These are phyloP conservation scores for Lepiota subincarnata DNA, from an alignment of 768 basidiomycete species.

Conservation along the genomic window DNA sequence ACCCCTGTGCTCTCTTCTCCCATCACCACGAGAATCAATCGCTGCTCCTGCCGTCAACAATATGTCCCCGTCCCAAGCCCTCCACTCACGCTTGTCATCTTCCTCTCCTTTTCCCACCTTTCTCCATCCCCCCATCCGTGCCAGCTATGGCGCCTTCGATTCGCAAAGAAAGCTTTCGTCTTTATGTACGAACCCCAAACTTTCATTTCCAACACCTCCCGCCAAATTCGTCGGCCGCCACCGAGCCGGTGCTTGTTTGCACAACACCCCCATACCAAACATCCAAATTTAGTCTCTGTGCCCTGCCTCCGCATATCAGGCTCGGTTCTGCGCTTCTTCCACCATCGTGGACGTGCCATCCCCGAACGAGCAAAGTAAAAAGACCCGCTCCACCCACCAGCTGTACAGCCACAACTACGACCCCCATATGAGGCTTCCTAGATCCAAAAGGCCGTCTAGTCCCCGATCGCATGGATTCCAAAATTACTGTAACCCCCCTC, in stretches of 20 bases:
- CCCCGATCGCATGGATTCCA: too few species aligned
- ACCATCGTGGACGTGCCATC: too few species aligned
- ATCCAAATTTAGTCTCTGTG: slow-evolving; percentile 1
- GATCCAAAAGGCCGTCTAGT: too few species aligned
- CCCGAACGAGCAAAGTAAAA: too few species aligned
- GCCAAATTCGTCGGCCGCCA: slow-evolving; percentile 1
- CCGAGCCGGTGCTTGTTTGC: slow-evolving; percentile 1
- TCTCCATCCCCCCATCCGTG: neutral
- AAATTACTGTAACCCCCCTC: too few species aligned
- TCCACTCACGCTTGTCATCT: slow-evolving; percentile 13
- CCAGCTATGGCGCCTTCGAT: neutral
- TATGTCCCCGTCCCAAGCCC: neutral
- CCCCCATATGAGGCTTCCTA: too few species aligned
- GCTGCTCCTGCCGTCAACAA: slow-evolving; percentile 11
- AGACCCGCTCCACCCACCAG: too few species aligned
- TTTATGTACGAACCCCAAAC: neutral
- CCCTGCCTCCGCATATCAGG: neutral
- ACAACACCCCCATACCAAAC: slow-evolving; percentile 4
- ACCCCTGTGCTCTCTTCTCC: slow-evolving; percentile 12
- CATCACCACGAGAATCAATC: slow-evolving; percentile 13
- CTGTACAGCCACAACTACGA: too few species aligned
- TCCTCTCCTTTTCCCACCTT: neutral
- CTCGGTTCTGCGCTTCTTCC: too few species aligned
- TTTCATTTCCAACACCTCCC: slow-evolving; percentile 1
- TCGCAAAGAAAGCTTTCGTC: neutral